Base-by-base conservation (phyloP, 371 early-diverging fungal genomes). In the Mucor irregularis region DNA sequence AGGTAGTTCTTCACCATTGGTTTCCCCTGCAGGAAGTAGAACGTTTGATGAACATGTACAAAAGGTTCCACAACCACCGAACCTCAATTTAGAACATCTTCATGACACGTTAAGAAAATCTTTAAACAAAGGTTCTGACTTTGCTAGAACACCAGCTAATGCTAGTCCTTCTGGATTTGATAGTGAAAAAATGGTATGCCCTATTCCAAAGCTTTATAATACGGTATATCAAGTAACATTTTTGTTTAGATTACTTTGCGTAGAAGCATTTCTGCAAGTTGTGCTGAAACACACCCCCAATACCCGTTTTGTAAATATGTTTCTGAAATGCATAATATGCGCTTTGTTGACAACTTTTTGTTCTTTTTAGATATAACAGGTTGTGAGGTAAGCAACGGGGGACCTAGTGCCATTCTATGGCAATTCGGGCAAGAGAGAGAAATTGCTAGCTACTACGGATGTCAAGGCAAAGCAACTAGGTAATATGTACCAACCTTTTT, bases 401-500 rank as follows among this genome's bases (percentile, higher is more conserved):
- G 74, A 0, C 81, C 83, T 0, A 79, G 82, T 51, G 83, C 74
- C 11, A 70, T 74, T 4, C 61, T 85, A 16, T 85, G 85, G 85
- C 85, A 82, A 42, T 85, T 73, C 68, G 85, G 85, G 0, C 85
- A 85, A 54, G 77, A 80, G 24, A 67, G 70, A 40, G 82, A 80
- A 39, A 76, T 85, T 14, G 77, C 80, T 17, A 74, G 54, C n/a
- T 85, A 85, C 28, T 71, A 79, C 21, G 85, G 85, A 24, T 68
- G 78, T 30, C 76, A 58, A 48, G 66, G 77, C 33, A 79, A 79
- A 51, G 66, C 74, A 4, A 80, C 74, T 5, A 73, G 70, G 83
- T 81, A 74, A 45, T 22, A 29, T 16, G 17, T 10, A 11, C 13
- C 24, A 22, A 10, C 8, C 35, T 10, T 17, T 53, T 2, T 5